A percentile compares a stretch with the other conserved stretches of the same genome.
phyloP scores from a whole-genome alignment of 2,329 filamentous ascomycete species.

The Kalmusia sp. region DNA sequence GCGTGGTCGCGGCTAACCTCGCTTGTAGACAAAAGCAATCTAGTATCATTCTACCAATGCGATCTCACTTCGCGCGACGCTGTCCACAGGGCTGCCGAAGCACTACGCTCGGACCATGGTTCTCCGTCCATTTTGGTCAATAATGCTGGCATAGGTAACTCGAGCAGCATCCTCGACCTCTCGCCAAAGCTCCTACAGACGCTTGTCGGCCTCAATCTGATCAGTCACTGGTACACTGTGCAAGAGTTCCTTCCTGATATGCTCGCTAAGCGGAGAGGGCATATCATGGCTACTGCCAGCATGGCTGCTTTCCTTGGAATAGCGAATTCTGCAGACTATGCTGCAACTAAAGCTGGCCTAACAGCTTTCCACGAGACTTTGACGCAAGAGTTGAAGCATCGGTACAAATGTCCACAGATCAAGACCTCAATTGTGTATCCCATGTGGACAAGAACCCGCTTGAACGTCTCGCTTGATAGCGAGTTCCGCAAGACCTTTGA shows the following conservation, averaged over 20 bases:
- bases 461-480: conserved; percentile 42
- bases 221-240: conserved; percentile 46
- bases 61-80: conserved; percentile 40
- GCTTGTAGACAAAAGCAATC: conserved; percentile 25
- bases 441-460: conserved; percentile 48
- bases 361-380: conserved; percentile 46
- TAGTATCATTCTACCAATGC: conserved; percentile 38
- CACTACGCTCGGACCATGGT: conserved; percentile 41
- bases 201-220: conserved; percentile 43
- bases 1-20: conserved; percentile 20
- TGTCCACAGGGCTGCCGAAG: conserved; percentile 36
- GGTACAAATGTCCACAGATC: conserved; percentile 52
- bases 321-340: conserved; percentile 43
- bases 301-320: conserved; percentile 42
- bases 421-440: conserved; percentile 53
- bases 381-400: conserved; percentile 49
- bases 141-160: conserved; percentile 47
- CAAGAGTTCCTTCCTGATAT: conserved; percentile 48
- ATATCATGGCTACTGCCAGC: conserved; percentile 45
- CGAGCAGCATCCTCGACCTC: conserved; percentile 40
- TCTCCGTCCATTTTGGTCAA: conserved; percentile 45
- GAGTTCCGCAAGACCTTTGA: conserved; percentile 41
- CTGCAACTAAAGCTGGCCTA: conserved; percentile 42
- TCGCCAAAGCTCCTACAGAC: conserved; percentile 30
- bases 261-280: conserved; percentile 45